Conservation (phyloP, 441 rosid genomes). For the Pelargonium australe region DNA sequence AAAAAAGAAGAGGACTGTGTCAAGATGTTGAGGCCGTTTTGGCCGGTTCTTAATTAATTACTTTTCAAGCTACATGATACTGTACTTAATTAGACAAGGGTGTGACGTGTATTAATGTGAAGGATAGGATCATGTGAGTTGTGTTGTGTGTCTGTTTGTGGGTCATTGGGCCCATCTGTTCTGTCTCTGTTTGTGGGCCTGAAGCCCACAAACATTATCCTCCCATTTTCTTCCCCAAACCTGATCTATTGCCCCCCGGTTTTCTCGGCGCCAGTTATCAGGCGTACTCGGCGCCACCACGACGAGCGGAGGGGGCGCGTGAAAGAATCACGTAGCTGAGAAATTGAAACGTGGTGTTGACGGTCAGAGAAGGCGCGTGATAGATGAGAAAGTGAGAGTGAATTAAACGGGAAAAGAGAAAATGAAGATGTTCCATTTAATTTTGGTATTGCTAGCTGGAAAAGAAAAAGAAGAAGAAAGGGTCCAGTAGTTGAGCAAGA, state of each 20-base stretch:
- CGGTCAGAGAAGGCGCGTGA: neutral
- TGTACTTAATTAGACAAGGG: too few relatives aligned
- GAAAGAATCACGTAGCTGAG: neutral
- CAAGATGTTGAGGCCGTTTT: neutral
- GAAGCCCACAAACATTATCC: constrained; percentile 4
- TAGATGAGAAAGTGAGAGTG: neutral
- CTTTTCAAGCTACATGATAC: too few relatives aligned
- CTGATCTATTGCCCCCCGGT: constrained; percentile 43
- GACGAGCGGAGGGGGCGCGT: constrained; percentile 5
- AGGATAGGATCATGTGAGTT: neutral
- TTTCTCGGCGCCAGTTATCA: constrained; percentile 37
- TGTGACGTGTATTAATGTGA: too few relatives aligned
- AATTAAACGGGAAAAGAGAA: neutral
- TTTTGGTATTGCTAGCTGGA: neutral
- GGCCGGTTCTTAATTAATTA: neutral
- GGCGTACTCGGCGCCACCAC: neutral
- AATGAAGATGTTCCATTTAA: too few relatives aligned
- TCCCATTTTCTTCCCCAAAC: constrained; percentile 15
- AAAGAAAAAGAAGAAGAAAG: neutral
- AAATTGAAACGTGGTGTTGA: neutral
- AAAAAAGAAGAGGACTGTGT: too few relatives aligned
- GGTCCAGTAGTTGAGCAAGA: neutral
- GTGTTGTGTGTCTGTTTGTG: neutral
- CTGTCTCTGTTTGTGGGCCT: too few relatives aligned
- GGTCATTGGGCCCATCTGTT: constrained; percentile 10